A percentile compares a stretch with the other conserved stretches of the same genome.
Evolutionary conservation across 257 asterid species (phyloP).

Genomic region (Solanum bulbocastanum): DNA sequence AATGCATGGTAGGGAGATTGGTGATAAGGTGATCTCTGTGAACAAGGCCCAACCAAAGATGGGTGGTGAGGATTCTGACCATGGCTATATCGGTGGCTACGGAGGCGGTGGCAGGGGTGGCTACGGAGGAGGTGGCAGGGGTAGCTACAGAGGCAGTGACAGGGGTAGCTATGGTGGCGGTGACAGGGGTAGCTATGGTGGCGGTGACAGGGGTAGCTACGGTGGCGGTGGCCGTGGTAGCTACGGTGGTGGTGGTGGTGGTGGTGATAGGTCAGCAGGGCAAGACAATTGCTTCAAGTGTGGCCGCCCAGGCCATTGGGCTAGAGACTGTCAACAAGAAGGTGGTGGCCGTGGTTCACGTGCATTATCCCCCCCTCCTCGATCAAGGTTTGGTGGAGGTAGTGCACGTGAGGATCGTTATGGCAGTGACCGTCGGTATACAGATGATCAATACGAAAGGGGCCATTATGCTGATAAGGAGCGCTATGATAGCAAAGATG

Average conservation of each 20-base stretch:
- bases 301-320: constrained; percentile 99
- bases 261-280: constrained; percentile 63
- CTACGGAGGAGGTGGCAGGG: constrained; percentile 43
- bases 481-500: constrained; percentile 75
- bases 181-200: constrained; percentile 45
- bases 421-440: constrained; percentile 58
- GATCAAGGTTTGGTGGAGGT: constrained; percentile 62
- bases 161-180: constrained; percentile 39
- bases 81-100: constrained; percentile 49
- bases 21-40: constrained; percentile 82
- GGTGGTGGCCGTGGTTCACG: constrained; percentile 73
- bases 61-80: constrained; percentile 67
- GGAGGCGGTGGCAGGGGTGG: constrained; percentile 54
- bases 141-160: constrained; percentile 47
- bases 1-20: constrained; percentile 90
- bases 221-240: constrained; percentile 49
- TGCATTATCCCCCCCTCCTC: constrained; percentile 69
- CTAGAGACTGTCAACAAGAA: constrained; percentile 83
- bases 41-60: constrained; percentile 90
- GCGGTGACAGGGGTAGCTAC: constrained; percentile 48
- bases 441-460: constrained; percentile 69
- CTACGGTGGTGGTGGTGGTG: constrained; percentile 47
- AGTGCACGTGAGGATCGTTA: constrained; percentile 73
- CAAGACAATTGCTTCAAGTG: constrained; percentile 97
- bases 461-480: constrained; percentile 78